These are phyloP conservation scores for Nakazawaea peltata DNA, from an alignment of 805 yeast genomes.

Conservation along the genomic window DNA sequence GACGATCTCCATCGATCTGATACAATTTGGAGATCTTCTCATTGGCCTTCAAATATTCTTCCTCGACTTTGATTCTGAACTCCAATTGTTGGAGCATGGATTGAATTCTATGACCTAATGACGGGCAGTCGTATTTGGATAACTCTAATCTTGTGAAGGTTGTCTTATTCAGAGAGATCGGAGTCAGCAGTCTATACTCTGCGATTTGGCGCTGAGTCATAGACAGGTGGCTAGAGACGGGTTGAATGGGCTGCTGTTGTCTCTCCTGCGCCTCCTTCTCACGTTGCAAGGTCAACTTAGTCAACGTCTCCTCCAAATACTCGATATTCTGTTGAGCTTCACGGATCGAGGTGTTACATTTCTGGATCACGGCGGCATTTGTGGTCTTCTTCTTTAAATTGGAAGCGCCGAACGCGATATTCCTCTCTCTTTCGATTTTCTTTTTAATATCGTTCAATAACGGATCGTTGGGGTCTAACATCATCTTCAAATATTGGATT, in stretches of 20 bases:
- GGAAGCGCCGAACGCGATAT: slow-evolving; percentile 82
- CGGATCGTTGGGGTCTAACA: slow-evolving; percentile 20
- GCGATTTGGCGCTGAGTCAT: neutral
- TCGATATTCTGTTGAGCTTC: slow-evolving; percentile 91
- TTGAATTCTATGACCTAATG: slow-evolving; percentile 89
- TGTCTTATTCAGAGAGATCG: slow-evolving; percentile 26
- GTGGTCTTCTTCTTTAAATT: slow-evolving; percentile 69
- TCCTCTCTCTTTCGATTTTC: slow-evolving; percentile 83
- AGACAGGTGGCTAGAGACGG: neutral
- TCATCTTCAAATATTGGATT: slow-evolving; percentile 3
- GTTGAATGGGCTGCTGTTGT: slow-evolving; percentile 1
- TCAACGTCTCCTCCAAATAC: slow-evolving; percentile 72
- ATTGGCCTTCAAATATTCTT: slow-evolving; percentile 88
- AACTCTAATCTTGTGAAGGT: slow-evolving; percentile 68
- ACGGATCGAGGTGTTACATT: slow-evolving; percentile 82
- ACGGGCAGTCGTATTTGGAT: slow-evolving; percentile 88
- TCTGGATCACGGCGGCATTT: slow-evolving; percentile 78
- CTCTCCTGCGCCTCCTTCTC: slow-evolving; percentile 1
- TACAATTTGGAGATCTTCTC: slow-evolving; percentile 83
- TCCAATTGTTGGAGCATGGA: slow-evolving; percentile 93
- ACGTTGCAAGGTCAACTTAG: slow-evolving; percentile 41
- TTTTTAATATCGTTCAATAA: slow-evolving; percentile 62
- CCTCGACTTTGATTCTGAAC: slow-evolving; percentile 88
- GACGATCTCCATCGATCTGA: slow-evolving; percentile 84
- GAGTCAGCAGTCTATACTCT: slow-evolving; percentile 1